These are phyloP conservation scores for Narthecium ossifragum DNA, from an alignment of 106 monocot genomes.

Conservation along the genomic window DNA sequence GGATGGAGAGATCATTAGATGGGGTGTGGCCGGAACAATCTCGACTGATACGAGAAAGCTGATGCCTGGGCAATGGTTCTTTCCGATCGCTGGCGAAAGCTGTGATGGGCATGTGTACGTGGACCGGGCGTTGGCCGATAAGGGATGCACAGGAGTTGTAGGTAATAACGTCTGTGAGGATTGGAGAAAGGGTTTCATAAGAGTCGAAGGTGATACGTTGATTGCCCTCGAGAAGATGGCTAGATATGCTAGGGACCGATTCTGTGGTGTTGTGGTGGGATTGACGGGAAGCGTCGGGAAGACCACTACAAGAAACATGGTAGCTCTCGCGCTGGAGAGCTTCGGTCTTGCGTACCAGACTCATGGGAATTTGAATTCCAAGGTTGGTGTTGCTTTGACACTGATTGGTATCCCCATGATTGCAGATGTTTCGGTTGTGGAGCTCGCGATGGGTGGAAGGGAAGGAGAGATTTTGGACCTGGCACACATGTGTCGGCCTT, in stretches of 20 bases:
- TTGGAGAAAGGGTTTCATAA: constrained; percentile 25
- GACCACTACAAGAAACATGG: constrained; percentile 34
- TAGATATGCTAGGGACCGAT: constrained; percentile 17
- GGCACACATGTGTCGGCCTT: constrained; percentile 24
- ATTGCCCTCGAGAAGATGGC: constrained; percentile 25
- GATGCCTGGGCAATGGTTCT: constrained; percentile 32
- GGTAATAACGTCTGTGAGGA: constrained; percentile 23
- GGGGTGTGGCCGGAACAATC: constrained; percentile 21
- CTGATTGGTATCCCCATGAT: constrained; percentile 23
- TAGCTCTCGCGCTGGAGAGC: constrained; percentile 18
- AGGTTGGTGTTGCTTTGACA: constrained; percentile 25
- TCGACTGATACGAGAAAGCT: constrained; percentile 18
- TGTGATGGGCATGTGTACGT: constrained; percentile 28
- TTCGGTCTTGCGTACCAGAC: constrained; percentile 16
- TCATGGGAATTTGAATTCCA: constrained; percentile 19
- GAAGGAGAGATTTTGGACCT: constrained; percentile 24
- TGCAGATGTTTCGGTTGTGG: constrained; percentile 20
- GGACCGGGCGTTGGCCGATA: constrained; percentile 12
- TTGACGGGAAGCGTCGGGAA: constrained; percentile 33
- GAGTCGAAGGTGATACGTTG: constrained; percentile 24
- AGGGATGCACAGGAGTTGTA: constrained; percentile 26
- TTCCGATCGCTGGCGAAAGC: constrained; percentile 16
- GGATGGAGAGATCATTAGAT: constrained; percentile 18
- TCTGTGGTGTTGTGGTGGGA: constrained; percentile 19
- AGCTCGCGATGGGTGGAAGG: constrained; percentile 21